Evolutionary conservation across 768 basidiomycete species (phyloP), one percentile per base, ranked within the genome.

Genomic region (Tephrocybe sp.): DNA sequence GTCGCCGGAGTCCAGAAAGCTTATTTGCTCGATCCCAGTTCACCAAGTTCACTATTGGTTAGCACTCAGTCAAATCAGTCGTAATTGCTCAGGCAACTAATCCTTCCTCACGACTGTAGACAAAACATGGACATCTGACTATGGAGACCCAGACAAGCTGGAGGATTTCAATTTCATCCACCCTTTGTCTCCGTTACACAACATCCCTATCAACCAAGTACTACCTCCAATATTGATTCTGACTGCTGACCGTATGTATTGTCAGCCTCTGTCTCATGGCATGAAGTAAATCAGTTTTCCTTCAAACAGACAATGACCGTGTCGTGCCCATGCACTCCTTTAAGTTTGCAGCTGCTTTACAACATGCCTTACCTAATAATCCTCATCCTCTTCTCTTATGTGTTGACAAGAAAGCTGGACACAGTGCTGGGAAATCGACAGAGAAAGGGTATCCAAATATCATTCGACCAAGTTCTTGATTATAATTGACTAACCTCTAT

Each of bases 321-420:
- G 90, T 92, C 16, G 89, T 92, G 5, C 88, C 89, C 1, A 71
- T 89, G 63, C 91, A 92, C 67, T 88, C 89, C 8, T 91, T 88
- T 78, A 93, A 93, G 68, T 75, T 82, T 45, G 83, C 85, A 0
- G 91, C 91, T 14, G 82, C 82, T 16, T 70, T 92, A 33, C 90
- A 93, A 62, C 68, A 92, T 62, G 69, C 66, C 1, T 67, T 80
- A 1, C 75, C 86, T 1, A 59, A 82, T 40, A 92, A 91, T 64
- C 78, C 80, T 0, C 68, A 89, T 59, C 91, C 90, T 5, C 71
- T 92, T 11, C 72, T 93, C 16, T 70, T 92, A 42, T 79, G 89
- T 17, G 82, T 92, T 22, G 88, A 92, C 62, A 83, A 83, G 68
- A 89, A 89, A 62, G 79, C 85, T 1, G 89, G 89, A 1, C 89